Percentiles rank a stretch among this genome's conserved stretches.
Conservation (phyloP, 257 asterid genomes). For the Solanum rostratum region DNA sequence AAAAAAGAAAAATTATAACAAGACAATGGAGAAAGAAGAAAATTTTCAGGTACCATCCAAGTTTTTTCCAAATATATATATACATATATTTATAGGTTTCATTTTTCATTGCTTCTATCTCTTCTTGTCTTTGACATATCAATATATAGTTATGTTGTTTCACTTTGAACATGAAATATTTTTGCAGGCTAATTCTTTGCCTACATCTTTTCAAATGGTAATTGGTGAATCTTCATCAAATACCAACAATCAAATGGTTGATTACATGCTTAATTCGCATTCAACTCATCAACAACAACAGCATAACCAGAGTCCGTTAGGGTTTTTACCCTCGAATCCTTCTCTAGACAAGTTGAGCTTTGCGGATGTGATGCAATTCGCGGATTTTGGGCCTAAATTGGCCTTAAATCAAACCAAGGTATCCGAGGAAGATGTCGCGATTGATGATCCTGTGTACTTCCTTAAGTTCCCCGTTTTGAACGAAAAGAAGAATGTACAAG, state of each 20-base stretch:
- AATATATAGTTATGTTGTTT: constrained; percentile 19
- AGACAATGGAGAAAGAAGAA: constrained; percentile 62
- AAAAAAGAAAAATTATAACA: not conserved
- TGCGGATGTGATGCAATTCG: constrained; percentile 87
- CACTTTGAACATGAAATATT: constrained; percentile 17
- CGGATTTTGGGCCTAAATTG: constrained; percentile 69
- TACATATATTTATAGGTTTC: too few relatives aligned
- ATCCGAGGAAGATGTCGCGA: constrained; percentile 36
- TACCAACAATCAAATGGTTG: constrained; percentile 29
- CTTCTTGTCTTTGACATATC: not conserved
- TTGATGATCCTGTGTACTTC: constrained; percentile 69
- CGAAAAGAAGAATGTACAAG: constrained; percentile 25
- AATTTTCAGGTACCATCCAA: constrained; percentile 41
- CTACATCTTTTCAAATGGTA: constrained; percentile 22
- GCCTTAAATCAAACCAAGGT: constrained; percentile 34
- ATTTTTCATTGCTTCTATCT: not conserved
- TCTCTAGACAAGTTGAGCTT: constrained; percentile 74
- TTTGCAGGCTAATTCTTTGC: constrained; percentile 27
- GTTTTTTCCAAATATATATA: not conserved
- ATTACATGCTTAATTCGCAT: constrained; percentile 42
- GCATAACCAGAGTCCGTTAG: constrained; percentile 7
- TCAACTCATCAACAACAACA: not conserved
- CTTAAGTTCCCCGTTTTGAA: constrained; percentile 83
- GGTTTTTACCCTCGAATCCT: constrained; percentile 18
- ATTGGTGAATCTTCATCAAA: constrained; percentile 24